Evolutionary conservation across 148 eudicot species (phyloP).

Genomic region (Selenicereus undatus): DNA sequence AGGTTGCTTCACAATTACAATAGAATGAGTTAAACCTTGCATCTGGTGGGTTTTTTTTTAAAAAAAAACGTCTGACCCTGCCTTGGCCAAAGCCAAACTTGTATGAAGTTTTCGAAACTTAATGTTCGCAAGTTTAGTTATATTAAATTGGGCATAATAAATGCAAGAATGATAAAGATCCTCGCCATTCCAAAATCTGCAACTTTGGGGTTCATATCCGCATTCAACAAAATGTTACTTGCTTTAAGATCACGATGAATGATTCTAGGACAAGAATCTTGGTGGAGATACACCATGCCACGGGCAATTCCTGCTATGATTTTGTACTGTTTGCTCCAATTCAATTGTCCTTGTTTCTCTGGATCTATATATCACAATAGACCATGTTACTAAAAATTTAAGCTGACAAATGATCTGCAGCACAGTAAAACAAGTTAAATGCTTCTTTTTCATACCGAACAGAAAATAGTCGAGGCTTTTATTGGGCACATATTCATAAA

Average conservation of each 20-base stretch:
- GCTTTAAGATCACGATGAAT: constrained; percentile 34
- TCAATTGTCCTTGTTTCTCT: neutral
- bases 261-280: constrained; percentile 28
- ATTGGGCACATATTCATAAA: constrained; percentile 31
- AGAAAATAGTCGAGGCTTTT: constrained; percentile 27
- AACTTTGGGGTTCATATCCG: constrained; percentile 18
- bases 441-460: constrained; percentile 16
- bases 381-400: neutral
- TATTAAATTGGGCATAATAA: too few relatives aligned
- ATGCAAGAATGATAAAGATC: too few relatives aligned
- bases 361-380: constrained; percentile 2
- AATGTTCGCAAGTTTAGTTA: constrained; percentile 18
- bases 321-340: constrained; percentile 19
- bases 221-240: constrained; percentile 18
- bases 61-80: too few relatives aligned
- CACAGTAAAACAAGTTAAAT: neutral
- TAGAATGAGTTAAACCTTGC: too few relatives aligned
- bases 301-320: constrained; percentile 29
- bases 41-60: too few relatives aligned
- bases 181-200: constrained; percentile 23
- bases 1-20: too few relatives aligned
- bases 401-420: too few relatives aligned
- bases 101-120: too few relatives aligned
- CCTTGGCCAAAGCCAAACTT: too few relatives aligned
- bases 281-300: constrained; percentile 32